Base-by-base conservation (phyloP, 2,329 filamentous ascomycete species). In the Trichoderma guizhouense region DNA sequence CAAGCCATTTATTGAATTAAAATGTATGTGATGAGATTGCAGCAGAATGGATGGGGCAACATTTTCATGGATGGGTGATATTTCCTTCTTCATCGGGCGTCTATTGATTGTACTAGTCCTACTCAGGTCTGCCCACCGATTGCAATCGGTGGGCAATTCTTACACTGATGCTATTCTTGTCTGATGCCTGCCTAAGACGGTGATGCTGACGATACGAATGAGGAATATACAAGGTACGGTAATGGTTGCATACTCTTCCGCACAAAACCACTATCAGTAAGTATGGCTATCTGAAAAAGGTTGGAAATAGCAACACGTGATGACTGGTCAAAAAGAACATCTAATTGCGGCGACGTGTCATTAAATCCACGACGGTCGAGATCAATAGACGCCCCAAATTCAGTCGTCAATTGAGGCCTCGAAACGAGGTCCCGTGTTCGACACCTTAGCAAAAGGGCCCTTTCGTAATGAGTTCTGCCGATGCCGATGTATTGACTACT, bases 291-390 rank as follows among this genome's bases (percentile, higher is more conserved):
- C 9, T 30, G 28, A 28, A 15, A 21, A 39, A 39, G 64, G 28
- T 51, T 12, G 12, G 11, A 51, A 34, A 62, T 67, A 24, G 11
- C 39, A 24, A 36, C 57, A 68, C 55, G 39, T 62, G 28, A 53
- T 53, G 67, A 43, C 57, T 30, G 15, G 18, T 32, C 15, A 55
- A 39, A 9, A 7, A 5, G 43, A n/a, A n/a, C 51, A 58, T 32
- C 11, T 34, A 39, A 47, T 21, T 30, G 14, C 67, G 39, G 57
- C 67, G 39, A 69, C 67, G 67, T 69, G 67, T 36, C 57, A 69
- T 34, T 24, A 36, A 58, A 21, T 32, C 15, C 14, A 36, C 9
- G 47, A 21, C 8, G 18, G n/a, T 18, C 14, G 14, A 51, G 30
- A 62, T 21, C 57, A 61, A 61, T 53, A 69, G 53, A 39, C 65